phyloP scores from a whole-genome alignment of 257 asterid species.

The Gardenia jasminoides region DNA sequence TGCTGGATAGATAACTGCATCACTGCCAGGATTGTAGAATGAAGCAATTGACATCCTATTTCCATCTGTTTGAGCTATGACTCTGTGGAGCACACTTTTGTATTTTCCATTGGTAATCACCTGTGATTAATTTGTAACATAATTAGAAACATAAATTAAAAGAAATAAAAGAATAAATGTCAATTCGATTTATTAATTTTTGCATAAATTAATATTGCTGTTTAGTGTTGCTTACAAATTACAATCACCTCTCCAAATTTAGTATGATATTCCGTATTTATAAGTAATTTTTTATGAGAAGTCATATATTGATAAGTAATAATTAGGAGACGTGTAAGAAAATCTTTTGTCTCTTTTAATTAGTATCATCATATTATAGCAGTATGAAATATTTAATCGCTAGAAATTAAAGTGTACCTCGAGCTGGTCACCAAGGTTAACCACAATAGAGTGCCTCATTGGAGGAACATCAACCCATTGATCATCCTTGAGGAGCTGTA shows the following conservation, averaged over 20 bases:
- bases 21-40: slow-evolving; percentile 30
- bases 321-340: too few relatives aligned
- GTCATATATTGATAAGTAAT: too few relatives aligned
- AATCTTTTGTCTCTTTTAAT: too few relatives aligned
- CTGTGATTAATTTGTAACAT: slow-evolving; percentile 7
- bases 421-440: slow-evolving; percentile 69
- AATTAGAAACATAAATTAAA: background rate
- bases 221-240: background rate
- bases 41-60: slow-evolving; percentile 30
- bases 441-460: slow-evolving; percentile 48
- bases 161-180: background rate
- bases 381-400: background rate
- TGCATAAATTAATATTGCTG: too few relatives aligned
- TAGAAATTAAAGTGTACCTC: slow-evolving; percentile 32
- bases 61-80: slow-evolving; percentile 28
- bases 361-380: too few relatives aligned
- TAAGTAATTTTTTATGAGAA: too few relatives aligned
- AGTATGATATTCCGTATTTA: too few relatives aligned
- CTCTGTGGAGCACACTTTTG: slow-evolving; percentile 33
- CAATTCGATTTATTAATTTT: too few relatives aligned
- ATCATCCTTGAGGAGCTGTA: slow-evolving; percentile 59
- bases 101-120: slow-evolving; percentile 32
- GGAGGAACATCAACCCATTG: slow-evolving; percentile 69
- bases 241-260: background rate
- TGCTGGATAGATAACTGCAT: slow-evolving; percentile 32